phyloP scores from a whole-genome alignment of 306 rosid species.

The Acacia confusa region DNA sequence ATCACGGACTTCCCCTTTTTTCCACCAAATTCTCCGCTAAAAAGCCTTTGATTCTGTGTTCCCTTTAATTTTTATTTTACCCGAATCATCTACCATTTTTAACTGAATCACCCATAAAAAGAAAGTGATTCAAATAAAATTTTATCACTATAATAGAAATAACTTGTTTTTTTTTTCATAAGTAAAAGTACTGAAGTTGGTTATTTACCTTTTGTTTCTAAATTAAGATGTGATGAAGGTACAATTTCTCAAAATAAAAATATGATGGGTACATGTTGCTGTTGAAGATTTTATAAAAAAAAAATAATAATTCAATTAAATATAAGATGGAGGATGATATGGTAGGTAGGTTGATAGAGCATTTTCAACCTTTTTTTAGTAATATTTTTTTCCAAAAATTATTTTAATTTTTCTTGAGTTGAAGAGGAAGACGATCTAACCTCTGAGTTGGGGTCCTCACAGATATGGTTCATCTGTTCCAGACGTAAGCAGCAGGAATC shows the following conservation, averaged over 20 bases:
- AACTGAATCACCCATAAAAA: no score
- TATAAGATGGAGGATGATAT: background rate
- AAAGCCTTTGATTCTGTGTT: background rate
- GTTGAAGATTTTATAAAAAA: background rate
- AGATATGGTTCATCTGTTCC: conserved; percentile 8
- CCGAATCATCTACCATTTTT: background rate
- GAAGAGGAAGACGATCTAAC: conserved; percentile 8
- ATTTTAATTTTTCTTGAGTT: background rate
- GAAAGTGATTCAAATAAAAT: no score
- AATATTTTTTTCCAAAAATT: background rate
- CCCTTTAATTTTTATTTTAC: background rate
- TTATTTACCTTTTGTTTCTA: no score
- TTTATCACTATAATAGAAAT: no score
- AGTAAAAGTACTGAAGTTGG: no score
- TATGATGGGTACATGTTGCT: no score
- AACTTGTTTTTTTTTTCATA: no score
- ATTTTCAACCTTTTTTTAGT: background rate
- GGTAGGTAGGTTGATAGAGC: conserved; percentile 38
- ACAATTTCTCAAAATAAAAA: no score
- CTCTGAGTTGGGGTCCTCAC: conserved; percentile 22
- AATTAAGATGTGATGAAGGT: no score
- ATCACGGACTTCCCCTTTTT: conserved; percentile 43
- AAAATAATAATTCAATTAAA: background rate
- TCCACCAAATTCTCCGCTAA: background rate
- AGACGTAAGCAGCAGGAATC: conserved; percentile 30